Conservation (phyloP, 2,329 filamentous ascomycete genomes). For the Aspergillus sp. region DNA sequence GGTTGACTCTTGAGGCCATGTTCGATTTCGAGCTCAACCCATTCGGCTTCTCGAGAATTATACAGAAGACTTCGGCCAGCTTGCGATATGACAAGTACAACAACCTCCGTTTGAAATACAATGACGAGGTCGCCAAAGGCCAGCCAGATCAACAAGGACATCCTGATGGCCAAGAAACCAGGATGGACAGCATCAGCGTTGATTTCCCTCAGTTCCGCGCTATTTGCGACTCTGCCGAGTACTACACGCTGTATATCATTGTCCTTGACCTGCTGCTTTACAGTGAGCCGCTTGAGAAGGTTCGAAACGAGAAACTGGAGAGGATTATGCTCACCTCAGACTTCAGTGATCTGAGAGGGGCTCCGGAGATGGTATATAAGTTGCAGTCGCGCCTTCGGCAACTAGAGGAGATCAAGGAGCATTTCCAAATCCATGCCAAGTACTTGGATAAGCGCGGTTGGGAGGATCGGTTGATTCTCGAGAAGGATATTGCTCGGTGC, state of each 20-base stretch:
- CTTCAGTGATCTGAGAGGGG: constrained; percentile 93
- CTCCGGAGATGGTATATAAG: constrained; percentile 88
- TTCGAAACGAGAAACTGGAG: constrained; percentile 90
- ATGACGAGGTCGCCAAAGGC: constrained; percentile 81
- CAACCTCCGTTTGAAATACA: constrained; percentile 92
- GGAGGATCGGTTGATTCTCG: constrained; percentile 86
- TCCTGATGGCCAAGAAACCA: constrained; percentile 63
- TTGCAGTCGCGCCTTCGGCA: constrained; percentile 92
- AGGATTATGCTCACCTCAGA: constrained; percentile 99
- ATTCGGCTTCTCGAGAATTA: constrained; percentile 96
- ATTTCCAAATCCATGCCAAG: constrained; percentile 91
- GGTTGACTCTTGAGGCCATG: constrained; percentile 98
- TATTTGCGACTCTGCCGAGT: constrained; percentile 96
- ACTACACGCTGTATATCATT: constrained; percentile 98
- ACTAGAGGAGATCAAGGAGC: constrained; percentile 91
- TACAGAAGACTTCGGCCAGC: constrained; percentile 94
- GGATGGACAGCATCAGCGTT: constrained; percentile 96
- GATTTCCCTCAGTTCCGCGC: constrained; percentile 93
- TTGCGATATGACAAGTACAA: constrained; percentile 98
- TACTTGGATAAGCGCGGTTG: constrained; percentile 87
- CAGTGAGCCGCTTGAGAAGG: constrained; percentile 94
- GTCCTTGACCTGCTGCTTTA: constrained; percentile 95
- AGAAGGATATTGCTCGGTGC: constrained; percentile 83
- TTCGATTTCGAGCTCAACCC: constrained; percentile 93
- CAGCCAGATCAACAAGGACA: constrained; percentile 51